Base-by-base conservation (phyloP, 73 alveolate species). In the Paramecium biaurelia region DNA sequence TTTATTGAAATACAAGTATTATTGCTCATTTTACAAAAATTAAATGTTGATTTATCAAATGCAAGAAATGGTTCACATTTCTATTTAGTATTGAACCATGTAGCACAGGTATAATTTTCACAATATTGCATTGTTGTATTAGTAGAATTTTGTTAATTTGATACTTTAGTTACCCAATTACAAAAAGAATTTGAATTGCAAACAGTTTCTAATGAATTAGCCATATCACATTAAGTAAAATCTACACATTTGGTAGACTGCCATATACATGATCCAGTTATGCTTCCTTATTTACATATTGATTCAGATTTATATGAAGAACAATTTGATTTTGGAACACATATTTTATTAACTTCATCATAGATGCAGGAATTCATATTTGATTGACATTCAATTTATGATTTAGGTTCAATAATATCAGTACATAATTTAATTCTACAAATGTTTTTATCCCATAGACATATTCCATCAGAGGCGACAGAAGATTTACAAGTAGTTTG, bases 311-410 rank as follows among this genome's bases (percentile, higher is more conserved):
- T 5, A 24, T 63, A 63, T 14, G 41, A 30, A 0, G 84, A 63
- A 26, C 90, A 79, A 20, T 79, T 43, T 10, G 35, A 21, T 43
- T 30, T 47, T 10, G 45, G 28, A 30, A 79, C 24, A 24, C 90
- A 79, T n/a, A 53, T 53, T 53, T n/a, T n/a, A 53, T 79, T 79
- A 79, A 24, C 21, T 43, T 63, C 90, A 79, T 79, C 90, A 20
- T 32, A 30, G 1, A 63, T 79, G 14, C 90, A 79, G 6, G n/a
- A 1, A 37, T 58, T 38, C 20, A 24, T 42, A 18, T 30, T 43
- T 11, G 42, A 79, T 41, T 79, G 7, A 47, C 90, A 79, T 15
- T 79, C 70, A 3, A 9, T 10, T 14, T 14, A 28, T 79, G 90
- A 30, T 24, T 26, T 79, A 23, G 84, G 45, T 24, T 32, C 43